Conservation (phyloP, 352 stramenopile species). For the Thalassiosira livingstoniorum region DNA sequence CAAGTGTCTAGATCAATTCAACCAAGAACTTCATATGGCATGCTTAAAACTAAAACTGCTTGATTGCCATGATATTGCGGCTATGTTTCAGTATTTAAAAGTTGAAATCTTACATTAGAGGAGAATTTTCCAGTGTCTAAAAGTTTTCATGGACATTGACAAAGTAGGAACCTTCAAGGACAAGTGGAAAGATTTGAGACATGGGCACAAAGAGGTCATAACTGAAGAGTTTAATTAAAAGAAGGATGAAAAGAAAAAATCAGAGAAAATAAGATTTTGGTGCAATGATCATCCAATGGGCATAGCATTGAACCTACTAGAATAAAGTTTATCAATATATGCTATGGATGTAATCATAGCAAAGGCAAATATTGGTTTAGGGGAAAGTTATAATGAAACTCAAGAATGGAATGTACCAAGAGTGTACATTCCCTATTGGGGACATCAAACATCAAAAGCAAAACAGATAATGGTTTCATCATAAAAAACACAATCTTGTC, state of each 20-base stretch:
- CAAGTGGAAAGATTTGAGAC: neutral
- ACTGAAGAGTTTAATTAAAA: neutral
- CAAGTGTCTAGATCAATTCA: neutral
- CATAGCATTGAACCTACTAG: neutral
- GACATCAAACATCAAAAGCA: conserved; percentile 32
- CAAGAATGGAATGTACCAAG: neutral
- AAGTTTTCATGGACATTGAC: neutral
- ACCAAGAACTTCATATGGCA: no score
- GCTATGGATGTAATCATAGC: conserved; percentile 27
- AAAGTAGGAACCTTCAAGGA: neutral
- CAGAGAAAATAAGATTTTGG: conserved; percentile 15
- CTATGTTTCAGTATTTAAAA: neutral
- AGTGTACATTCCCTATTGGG: conserved; percentile 9
- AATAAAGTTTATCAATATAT: conserved; percentile 24
- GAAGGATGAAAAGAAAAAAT: neutral
- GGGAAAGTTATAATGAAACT: conserved; percentile 23
- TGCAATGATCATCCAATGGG: conserved; percentile 7
- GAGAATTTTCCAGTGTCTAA: neutral
- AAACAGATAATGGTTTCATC: conserved; percentile 19
- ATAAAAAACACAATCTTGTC: conserved; percentile 22
- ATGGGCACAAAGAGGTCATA: neutral
- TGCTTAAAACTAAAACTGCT: conserved; percentile 11
- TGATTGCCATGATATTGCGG: conserved; percentile 2
- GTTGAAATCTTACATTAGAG: conserved; percentile 4
- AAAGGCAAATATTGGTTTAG: conserved; percentile 29